Evolutionary conservation across 2,329 filamentous ascomycete genomes (phyloP), one percentile per base, ranked within the genome.

Genomic region (Aspergillus fijiensis): DNA sequence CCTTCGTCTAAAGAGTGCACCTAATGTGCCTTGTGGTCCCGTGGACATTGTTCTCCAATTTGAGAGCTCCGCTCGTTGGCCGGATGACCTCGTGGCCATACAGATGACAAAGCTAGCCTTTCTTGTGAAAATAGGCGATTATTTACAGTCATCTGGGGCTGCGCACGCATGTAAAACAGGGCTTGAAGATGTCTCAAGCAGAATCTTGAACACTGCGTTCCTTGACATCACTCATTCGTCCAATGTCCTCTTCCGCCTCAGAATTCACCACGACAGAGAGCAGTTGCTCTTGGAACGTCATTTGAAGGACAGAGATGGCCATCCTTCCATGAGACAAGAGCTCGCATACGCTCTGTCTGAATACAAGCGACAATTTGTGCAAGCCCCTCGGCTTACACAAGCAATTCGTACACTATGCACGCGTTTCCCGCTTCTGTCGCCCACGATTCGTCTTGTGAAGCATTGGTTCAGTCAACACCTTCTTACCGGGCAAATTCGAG

Each of bases 41-140:
- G 89, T 93, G 65, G 88, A 96, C 66, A 85, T 96, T 33, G 84
- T 92, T 48, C 82, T 99, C 51, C 93, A 94, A 71, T 98, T 99
- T 68, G 95, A 99, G 77, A 91, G 90, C 4, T 98, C 95, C 6
- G 89, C 87, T 50, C 89, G 91, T 67, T 99, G 95, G 95, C 95
- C 95, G 0, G 93, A 98, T 71, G 92, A 96, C 70, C 78, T 98
- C 9, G 86, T 86, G 3, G 93, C 94, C 5, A 96, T 98, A 58
- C 95, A 99, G 74, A 87, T 92, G 70, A 93, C 92, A 12, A 99
- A 99, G 76, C 85, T 96, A 45, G 95, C 96, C 3, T 96, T 99
- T 72, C 81, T 91, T 10, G 75, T 89, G 9, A 88, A 87, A 68
- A 87, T 96, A 59, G 87, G 88, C 53, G 86, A 88, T 55, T 83